A percentile compares a stretch with the other conserved stretches of the same genome.
phyloP scores from a whole-genome alignment of 768 basidiomycete species.

The Cyclocybe aegerita region DNA sequence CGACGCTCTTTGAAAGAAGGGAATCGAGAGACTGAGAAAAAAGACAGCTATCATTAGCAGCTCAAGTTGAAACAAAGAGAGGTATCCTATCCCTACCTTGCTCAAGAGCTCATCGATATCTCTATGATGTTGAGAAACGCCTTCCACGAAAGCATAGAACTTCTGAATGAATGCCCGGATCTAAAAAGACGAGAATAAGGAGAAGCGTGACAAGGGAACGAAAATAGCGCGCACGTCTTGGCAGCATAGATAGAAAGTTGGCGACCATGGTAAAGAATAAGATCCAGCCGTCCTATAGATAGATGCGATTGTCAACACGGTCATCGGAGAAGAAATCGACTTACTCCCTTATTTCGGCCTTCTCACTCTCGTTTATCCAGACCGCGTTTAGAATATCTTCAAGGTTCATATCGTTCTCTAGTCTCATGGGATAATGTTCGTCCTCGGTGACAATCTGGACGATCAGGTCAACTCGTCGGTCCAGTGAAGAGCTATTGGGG shows the following conservation, averaged over 20 bases:
- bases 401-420: slow-evolving; percentile 57
- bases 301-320: background rate
- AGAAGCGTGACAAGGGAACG: background rate
- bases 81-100: slow-evolving; percentile 51
- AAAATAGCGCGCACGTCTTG: slow-evolving; percentile 60
- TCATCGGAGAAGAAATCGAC: slow-evolving; percentile 4
- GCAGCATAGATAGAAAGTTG: slow-evolving; percentile 93
- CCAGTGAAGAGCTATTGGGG: background rate
- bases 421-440: slow-evolving; percentile 87
- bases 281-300: slow-evolving; percentile 58
- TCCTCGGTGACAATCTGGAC: slow-evolving; percentile 79
- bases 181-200: slow-evolving; percentile 33
- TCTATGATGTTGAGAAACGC: slow-evolving; percentile 86
- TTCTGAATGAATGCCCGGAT: slow-evolving; percentile 89
- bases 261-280: slow-evolving; percentile 87
- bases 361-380: slow-evolving; percentile 76
- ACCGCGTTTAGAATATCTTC: slow-evolving; percentile 77
- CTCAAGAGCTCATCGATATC: slow-evolving; percentile 90
- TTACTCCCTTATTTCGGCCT: slow-evolving; percentile 58
- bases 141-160: slow-evolving; percentile 96
- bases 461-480: background rate
- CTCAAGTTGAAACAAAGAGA: background rate
- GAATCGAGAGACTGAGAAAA: slow-evolving; percentile 75
- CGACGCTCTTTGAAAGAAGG: slow-evolving; percentile 75
- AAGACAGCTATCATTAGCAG: slow-evolving; percentile 3